These are phyloP conservation scores for Macrophomina phaseolina DNA, from an alignment of 2,329 filamentous ascomycete species.

Conservation along the genomic window DNA sequence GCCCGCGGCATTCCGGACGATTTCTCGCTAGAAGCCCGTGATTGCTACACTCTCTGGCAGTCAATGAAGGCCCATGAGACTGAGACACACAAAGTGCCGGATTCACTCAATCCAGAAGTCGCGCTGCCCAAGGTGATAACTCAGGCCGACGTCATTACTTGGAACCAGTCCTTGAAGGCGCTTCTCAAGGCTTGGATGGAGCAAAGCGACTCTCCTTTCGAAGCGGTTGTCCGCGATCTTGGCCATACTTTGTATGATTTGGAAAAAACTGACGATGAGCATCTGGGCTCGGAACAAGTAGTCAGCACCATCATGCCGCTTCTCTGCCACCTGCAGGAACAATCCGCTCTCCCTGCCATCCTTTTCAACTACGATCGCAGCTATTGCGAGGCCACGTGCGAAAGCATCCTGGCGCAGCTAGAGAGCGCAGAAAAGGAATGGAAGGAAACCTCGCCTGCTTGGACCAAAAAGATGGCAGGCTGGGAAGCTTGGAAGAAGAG, in stretches of 20 bases:
- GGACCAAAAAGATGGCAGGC: constrained; percentile 64
- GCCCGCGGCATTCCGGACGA: constrained; percentile 70
- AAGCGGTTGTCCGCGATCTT: constrained; percentile 54
- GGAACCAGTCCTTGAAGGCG: constrained; percentile 67
- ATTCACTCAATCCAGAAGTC: constrained; percentile 56
- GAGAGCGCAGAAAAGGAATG: constrained; percentile 60
- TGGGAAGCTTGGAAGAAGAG: constrained; percentile 64
- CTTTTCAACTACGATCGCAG: constrained; percentile 77
- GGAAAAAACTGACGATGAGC: not conserved
- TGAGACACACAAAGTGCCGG: constrained; percentile 55
- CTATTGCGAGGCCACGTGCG: constrained; percentile 66
- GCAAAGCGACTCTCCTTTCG: constrained; percentile 59
- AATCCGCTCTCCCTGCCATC: constrained; percentile 73
- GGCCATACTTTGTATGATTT: constrained; percentile 28
- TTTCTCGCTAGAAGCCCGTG: constrained; percentile 71
- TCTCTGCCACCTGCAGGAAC: constrained; percentile 64
- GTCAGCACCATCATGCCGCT: constrained; percentile 61
- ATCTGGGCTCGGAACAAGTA: constrained; percentile 31
- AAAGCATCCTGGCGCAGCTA: constrained; percentile 59
- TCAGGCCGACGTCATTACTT: constrained; percentile 70
- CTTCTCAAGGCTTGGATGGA: constrained; percentile 66
- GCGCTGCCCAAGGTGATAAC: constrained; percentile 61
- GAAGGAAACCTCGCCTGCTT: constrained; percentile 63
- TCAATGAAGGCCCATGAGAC: constrained; percentile 66
- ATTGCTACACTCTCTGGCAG: constrained; percentile 71